A percentile compares a stretch with the other conserved stretches of the same genome.
phyloP scores from a whole-genome alignment of 345 rosid species.

The Erodium maritimum region DNA sequence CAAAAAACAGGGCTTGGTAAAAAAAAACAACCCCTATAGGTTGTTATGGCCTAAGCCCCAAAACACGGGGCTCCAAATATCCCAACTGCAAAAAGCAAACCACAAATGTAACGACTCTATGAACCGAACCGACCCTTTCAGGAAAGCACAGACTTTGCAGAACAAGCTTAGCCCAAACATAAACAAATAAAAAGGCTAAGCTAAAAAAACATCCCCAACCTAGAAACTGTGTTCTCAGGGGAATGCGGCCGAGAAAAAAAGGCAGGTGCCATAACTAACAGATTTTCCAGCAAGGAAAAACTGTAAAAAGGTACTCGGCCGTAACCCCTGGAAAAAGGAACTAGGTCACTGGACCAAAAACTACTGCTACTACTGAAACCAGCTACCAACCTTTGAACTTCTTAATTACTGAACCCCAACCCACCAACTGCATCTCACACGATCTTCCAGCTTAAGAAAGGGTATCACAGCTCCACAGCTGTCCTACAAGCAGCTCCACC shows the following conservation, averaged over 20 bases:
- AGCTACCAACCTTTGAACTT: conserved; percentile 12
- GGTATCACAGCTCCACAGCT: conserved; percentile 76
- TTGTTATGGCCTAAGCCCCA: background rate
- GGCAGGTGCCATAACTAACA: conserved; percentile 28
- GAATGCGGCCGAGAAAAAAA: conserved; percentile 22
- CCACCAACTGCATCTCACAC: conserved; percentile 11
- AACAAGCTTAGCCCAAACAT: no score
- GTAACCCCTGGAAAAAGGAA: conserved; percentile 44
- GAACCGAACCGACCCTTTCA: conserved; percentile 6
- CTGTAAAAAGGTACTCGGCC: conserved; percentile 53
- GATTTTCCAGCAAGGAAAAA: conserved; percentile 25
- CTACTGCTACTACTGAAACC: conserved; percentile 22
- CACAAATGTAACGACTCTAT: background rate
- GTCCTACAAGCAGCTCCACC: conserved; percentile 46
- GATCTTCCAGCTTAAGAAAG: conserved; percentile 34
- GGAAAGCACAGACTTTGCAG: conserved; percentile 26
- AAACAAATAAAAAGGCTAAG: conserved; percentile 23
- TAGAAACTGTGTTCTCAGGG: conserved; percentile 39
- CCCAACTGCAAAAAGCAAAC: background rate
- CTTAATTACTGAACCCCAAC: conserved; percentile 3
- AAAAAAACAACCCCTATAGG: background rate
- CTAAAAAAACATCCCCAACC: conserved; percentile 21
- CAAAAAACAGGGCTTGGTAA: background rate
- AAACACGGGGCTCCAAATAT: background rate
- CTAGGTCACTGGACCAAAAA: conserved; percentile 56